phyloP scores from a whole-genome alignment of 805 yeast genomes.

The Phaffomyces thermotolerans region DNA sequence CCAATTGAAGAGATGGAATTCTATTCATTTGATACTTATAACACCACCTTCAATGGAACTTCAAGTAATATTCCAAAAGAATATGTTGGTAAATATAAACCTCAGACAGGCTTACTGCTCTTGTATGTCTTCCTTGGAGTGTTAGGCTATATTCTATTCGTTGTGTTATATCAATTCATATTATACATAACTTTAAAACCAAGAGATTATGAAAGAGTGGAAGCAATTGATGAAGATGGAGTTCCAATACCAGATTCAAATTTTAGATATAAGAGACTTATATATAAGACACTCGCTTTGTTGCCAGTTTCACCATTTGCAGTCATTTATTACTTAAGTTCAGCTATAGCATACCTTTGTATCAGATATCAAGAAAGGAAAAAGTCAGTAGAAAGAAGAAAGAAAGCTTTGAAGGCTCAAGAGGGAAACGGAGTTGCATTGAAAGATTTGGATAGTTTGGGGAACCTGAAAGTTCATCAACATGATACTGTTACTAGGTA shows the following conservation, averaged over 20 bases:
- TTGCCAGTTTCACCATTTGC: background rate
- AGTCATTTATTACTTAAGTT: background rate
- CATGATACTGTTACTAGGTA: constrained; percentile 1
- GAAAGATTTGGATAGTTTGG: background rate
- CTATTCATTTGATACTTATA: too few relatives aligned
- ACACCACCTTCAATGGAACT: too few relatives aligned
- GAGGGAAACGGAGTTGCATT: background rate
- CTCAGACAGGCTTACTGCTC: too few relatives aligned
- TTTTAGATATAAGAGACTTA: background rate
- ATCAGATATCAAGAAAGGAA: background rate
- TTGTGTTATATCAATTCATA: background rate
- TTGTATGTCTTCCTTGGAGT: too few relatives aligned
- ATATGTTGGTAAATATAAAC: too few relatives aligned
- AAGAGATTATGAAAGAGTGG: background rate
- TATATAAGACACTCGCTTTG: background rate
- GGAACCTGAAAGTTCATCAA: background rate
- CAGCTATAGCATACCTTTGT: background rate
- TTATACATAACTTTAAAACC: background rate
- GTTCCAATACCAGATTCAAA: background rate
- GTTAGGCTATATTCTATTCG: background rate
- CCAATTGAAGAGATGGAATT: too few relatives aligned
- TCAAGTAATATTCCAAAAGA: too few relatives aligned
- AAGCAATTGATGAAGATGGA: background rate
- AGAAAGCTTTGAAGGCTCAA: background rate
- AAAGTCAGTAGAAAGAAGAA: background rate